Evolutionary conservation across 2,329 filamentous ascomycete genomes (phyloP), one percentile per base, ranked within the genome.

Genomic region (Ceratocystis variospora): DNA sequence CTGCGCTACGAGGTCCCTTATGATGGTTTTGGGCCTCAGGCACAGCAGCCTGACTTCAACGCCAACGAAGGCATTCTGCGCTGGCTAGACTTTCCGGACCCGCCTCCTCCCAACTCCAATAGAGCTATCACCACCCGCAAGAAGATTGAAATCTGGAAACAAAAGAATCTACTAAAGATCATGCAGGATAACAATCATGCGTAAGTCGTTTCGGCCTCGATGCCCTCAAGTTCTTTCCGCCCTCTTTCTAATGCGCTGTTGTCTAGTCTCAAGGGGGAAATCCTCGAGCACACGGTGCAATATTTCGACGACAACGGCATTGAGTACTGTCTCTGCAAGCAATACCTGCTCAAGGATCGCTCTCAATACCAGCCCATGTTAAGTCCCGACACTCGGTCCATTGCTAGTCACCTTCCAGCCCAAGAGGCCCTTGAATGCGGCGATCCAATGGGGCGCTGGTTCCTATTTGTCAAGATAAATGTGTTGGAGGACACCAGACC

Each of bases 11-110:
- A 84, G 64, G 74, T 86, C 1, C 72, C 76, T 22, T 76, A 76
- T 62, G 77, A 81, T 37, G 72, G 73, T 3, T 63, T 64, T n/a
- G 37, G 41, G 12, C 10, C 45, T 22, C 55, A 45, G 44, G 57
- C 59, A 78, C 82, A 68, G 79, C 84, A 73, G 1, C 70, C 72
- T 66, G 76, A 80, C 48, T 75, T 80, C 50, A 78, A 81, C 68
- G 70, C 73, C 5, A 72, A 74, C 0, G 74, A 75, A 0, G 82
- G 81, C 19, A 78, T 79, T 2, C 72, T 87, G 67, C 76, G 80
- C 57, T 87, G 83, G 82, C 79, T 76, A 5, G 84, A 86, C 69
- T 77, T 86, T 57, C 84, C 84, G 0, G 84, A 86, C 68, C 83
- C 83, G 17, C 75, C 78, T 1, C 75, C 77, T n/a, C 76, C 79